Percentiles rank a stretch among this genome's conserved stretches.
phyloP scores from a whole-genome alignment of 371 early-diverging fungal species.

The Circinella umbellata region DNA sequence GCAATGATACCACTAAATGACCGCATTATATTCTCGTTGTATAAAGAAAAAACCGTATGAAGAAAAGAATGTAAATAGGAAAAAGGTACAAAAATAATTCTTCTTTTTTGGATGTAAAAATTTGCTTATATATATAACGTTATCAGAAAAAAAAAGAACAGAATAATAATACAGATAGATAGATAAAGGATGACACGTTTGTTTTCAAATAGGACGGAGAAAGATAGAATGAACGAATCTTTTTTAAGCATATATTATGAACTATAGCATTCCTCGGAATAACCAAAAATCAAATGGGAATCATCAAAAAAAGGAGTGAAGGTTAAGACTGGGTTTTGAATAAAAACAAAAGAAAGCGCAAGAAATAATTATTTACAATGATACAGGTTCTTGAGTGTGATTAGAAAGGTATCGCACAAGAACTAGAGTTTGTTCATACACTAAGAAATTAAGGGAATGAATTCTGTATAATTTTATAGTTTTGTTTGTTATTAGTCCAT shows the following conservation, averaged over 20 bases:
- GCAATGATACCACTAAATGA: background rate
- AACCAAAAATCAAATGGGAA: background rate
- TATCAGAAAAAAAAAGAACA: background rate
- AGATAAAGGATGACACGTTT: slow-evolving; percentile 5
- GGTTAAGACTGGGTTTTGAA: background rate
- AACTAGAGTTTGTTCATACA: slow-evolving; percentile 30
- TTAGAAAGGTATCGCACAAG: slow-evolving; percentile 25
- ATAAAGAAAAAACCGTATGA: background rate
- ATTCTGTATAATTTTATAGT: slow-evolving; percentile 10
- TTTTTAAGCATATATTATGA: background rate
- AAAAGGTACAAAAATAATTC: background rate
- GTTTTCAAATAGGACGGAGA: slow-evolving; percentile 14
- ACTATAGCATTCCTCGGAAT: slow-evolving; percentile 3
- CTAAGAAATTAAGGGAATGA: slow-evolving; percentile 31
- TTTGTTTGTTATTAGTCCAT: no score
- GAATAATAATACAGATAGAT: background rate
- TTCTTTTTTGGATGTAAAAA: no score
- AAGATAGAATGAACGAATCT: background rate
- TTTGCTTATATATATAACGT: no score
- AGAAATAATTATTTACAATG: slow-evolving; percentile 22
- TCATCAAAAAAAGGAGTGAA: background rate
- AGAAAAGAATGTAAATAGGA: background rate
- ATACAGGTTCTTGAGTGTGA: slow-evolving; percentile 28
- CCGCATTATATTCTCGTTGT: background rate
- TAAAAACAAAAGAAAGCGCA: background rate